These are phyloP conservation scores for Auriscalpium orientale DNA, from an alignment of 768 basidiomycete species.

Conservation along the genomic window DNA sequence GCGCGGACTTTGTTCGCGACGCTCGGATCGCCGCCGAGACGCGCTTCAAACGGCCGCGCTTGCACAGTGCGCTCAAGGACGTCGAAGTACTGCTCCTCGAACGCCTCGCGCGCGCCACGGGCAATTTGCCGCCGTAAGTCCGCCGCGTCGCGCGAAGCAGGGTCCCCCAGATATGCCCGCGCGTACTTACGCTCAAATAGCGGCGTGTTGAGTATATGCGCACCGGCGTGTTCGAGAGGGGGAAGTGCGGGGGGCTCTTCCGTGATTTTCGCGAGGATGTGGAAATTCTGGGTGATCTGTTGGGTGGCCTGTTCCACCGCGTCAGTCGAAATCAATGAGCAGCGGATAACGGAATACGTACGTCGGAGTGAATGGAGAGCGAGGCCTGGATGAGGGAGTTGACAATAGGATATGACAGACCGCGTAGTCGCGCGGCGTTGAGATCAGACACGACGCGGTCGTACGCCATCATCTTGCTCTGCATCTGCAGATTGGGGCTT, in stretches of 20 bases:
- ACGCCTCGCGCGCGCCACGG: slow-evolving; percentile 65
- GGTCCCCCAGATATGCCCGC: slow-evolving; percentile 60
- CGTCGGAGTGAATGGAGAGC: slow-evolving; percentile 48
- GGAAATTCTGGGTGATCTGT: slow-evolving; percentile 65
- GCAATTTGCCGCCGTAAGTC: slow-evolving; percentile 68
- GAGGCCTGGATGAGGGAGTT: slow-evolving; percentile 67
- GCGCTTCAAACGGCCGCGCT: slow-evolving; percentile 74
- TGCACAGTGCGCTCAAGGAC: slow-evolving; percentile 78
- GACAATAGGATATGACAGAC: slow-evolving; percentile 68
- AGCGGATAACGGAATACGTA: slow-evolving; percentile 25
- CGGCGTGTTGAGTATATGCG: slow-evolving; percentile 76
- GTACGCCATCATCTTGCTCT: slow-evolving; percentile 94
- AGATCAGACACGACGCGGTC: slow-evolving; percentile 75
- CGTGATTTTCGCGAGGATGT: slow-evolving; percentile 70
- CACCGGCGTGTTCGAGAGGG: slow-evolving; percentile 69
- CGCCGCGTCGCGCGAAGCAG: slow-evolving; percentile 56
- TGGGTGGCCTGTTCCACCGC: slow-evolving; percentile 33
- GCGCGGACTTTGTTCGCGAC: slow-evolving; percentile 85
- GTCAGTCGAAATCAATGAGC: not conserved
- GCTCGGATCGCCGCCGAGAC: slow-evolving; percentile 87
- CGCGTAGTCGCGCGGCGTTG: slow-evolving; percentile 65
- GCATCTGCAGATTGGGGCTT: slow-evolving; percentile 68
- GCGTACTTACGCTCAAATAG: slow-evolving; percentile 80
- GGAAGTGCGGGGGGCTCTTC: slow-evolving; percentile 68
- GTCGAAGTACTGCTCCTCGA: slow-evolving; percentile 88